Base-by-base conservation (phyloP, 495 filamentous ascomycete genomes). In the Podospora didyma region DNA sequence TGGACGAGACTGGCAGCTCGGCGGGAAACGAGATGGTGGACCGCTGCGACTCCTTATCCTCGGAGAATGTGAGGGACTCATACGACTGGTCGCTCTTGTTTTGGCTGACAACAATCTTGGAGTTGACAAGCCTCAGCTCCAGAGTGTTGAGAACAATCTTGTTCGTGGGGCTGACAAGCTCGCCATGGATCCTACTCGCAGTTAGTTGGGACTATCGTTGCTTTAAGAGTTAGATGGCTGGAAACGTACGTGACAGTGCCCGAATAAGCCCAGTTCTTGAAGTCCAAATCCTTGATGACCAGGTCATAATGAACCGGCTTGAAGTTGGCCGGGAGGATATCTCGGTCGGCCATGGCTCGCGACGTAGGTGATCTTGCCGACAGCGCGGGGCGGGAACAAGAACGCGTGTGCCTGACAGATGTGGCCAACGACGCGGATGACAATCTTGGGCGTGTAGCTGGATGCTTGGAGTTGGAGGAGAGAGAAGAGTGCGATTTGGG, bases 231-330 rank as follows among this genome's bases (percentile, higher is more conserved):
- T n/a, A n/a, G n/a, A n/a, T n/a, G n/a, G n/a, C n/a, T n/a, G n/a
- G n/a, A n/a, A n/a, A 49, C 62, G 85, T 82, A 75, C 64, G 78
- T 81, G 52, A 96, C 87, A 6, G 77, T 82, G 60, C 94, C 94
- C 73, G 92, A 84, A 71, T 93, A 98, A 52, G 77, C 85, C 80
- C 90, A 98, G 20, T 57, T 82, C 75, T 65, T 76, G 78, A 68
- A 89, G 73, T 96, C 85, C 54, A 98, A 68, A 58, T 92, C 86
- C 67, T 78, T 85, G 52, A 98, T 82, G 22, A 85, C 89, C 53
- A 98, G 80, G 65, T 84, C 77, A 74, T 98, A 98, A 69, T 96
- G 88, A 56, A 79, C 76, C 0, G 94, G 91, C 70, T 92, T 94
- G 66, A 90, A 83, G 63, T 84, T 87, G 60, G 67, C 70, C 26